These are phyloP conservation scores for Aspergillus nanangensis DNA, from an alignment of 495 filamentous ascomycete species.

Conservation along the genomic window DNA sequence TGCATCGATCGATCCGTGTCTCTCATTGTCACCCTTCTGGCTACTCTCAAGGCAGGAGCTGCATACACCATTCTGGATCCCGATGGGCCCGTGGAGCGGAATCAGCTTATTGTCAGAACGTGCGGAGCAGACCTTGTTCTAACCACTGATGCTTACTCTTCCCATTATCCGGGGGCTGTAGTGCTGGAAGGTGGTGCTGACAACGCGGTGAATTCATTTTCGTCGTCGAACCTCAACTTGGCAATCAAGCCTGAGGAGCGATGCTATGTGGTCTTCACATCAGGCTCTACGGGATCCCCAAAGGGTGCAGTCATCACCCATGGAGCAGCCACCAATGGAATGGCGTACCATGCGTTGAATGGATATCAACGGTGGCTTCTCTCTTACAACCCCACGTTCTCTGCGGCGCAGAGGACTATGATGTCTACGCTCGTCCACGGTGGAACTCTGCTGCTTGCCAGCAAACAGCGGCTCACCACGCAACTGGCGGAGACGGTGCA, in stretches of 20 bases:
- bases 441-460: slow-evolving; percentile 4
- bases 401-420: slow-evolving; percentile 14
- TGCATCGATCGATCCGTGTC: neutral
- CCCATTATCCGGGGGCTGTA: no score
- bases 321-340: slow-evolving; percentile 4
- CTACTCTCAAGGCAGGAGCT: neutral
- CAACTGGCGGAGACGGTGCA: neutral
- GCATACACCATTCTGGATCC: slow-evolving; percentile 1
- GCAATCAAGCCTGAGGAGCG: neutral
- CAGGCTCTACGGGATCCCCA: slow-evolving; percentile 16
- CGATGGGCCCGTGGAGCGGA: neutral
- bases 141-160: no score
- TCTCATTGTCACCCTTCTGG: neutral
- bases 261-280: slow-evolving; percentile 9
- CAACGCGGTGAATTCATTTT: no score
- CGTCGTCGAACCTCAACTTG: no score
- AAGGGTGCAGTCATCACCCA: slow-evolving; percentile 13
- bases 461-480: slow-evolving; percentile 4
- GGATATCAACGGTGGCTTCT: slow-evolving; percentile 14
- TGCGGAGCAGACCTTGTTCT: neutral
- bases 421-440: slow-evolving; percentile 9
- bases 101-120: neutral
- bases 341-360: no score
- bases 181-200: no score
- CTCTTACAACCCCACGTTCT: slow-evolving; percentile 17